Evolutionary conservation across 768 basidiomycete genomes (phyloP), one percentile per base, ranked within the genome.

Genomic region (Mycena vulgaris): DNA sequence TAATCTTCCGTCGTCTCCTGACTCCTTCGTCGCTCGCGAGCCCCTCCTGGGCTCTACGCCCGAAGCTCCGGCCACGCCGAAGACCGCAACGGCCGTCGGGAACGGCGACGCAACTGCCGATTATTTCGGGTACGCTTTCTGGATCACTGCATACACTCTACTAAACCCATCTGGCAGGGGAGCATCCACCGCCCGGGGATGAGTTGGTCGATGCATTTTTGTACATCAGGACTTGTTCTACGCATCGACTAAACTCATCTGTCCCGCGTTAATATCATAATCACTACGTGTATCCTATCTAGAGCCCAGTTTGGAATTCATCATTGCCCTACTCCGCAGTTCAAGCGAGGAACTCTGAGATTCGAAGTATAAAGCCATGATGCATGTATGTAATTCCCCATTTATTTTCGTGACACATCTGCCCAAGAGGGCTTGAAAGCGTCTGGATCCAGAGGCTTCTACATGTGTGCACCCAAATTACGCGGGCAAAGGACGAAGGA

Each of bases 361-460:
- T 35, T 8, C 7, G 14, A 56, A 35, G 37, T 4, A 5, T 16
- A 35, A 33, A 37, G 27, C 2, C 27, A 30, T 2, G 27, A 52
- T 30, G 51, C 11, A 52, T 16, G 16, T 5, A 35, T 39, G 2
- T 7, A 11, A n/a, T 35, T 25, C 19, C 39, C 72, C 77, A n/a
- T n/a, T 63, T 75, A 78, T 66, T 77, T 75, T 59, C 63, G 51
- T 27, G 77, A 48, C 33, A 64, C 27, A 52, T 82, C 75, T n/a
- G 83, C 83, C 86, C 85, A 87, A 28, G 83, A 80, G 33, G 85
- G 86, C 73, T 84, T 85, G 66, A 76, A 75, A 19, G 75, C 76
- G 66, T 86, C 86, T 48, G 81, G 79, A 62, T 78, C 69, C n/a
- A 78, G 65, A 56, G 76, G 78, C 64, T 77, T 73, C 61, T 76